Conservation (phyloP, 2,329 filamentous ascomycete genomes). For the Huntiella abstrusa region DNA sequence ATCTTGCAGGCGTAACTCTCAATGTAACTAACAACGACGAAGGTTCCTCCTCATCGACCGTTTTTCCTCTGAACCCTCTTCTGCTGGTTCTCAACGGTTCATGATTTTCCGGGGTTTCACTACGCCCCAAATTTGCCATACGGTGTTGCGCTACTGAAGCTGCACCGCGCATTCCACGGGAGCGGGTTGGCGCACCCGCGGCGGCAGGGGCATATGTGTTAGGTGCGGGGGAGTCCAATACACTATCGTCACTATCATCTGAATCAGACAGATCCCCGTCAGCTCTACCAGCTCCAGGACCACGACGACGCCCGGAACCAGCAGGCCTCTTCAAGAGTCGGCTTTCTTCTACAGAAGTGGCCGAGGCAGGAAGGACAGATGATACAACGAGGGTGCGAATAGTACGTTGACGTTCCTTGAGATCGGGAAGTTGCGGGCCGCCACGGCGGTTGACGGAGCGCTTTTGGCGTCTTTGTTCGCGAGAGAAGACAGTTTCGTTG, state of each 20-base stretch:
- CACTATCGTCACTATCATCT: conserved; percentile 78
- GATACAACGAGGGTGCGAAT: conserved; percentile 86
- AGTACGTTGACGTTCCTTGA: conserved; percentile 85
- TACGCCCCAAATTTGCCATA: conserved; percentile 65
- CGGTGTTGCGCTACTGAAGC: conserved; percentile 73
- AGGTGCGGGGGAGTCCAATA: conserved; percentile 65
- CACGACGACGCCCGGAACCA: conserved; percentile 29
- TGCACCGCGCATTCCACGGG: conserved; percentile 73
- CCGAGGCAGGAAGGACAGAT: conserved; percentile 76
- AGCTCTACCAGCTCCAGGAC: conserved; percentile 24
- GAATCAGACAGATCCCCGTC: conserved; percentile 70
- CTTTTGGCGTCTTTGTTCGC: conserved; percentile 88
- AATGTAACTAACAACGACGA: conserved; percentile 56
- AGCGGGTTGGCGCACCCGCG: conserved; percentile 59
- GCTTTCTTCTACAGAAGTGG: conserved; percentile 61
- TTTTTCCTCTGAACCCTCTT: conserved; percentile 40
- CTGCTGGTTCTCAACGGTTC: conserved; percentile 49
- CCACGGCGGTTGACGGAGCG: conserved; percentile 85
- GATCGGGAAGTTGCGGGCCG: conserved; percentile 81
- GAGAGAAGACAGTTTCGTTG: conserved; percentile 79
- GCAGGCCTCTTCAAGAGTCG: conserved; percentile 66
- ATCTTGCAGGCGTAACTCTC: conserved; percentile 51
- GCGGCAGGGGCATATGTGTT: conserved; percentile 31
- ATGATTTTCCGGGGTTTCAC: conserved; percentile 74
- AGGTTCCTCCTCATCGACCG: conserved; percentile 57